Evolutionary conservation across 2,329 filamentous ascomycete species (phyloP), one percentile per base, ranked within the genome.

Genomic region (Fusarium sp.): DNA sequence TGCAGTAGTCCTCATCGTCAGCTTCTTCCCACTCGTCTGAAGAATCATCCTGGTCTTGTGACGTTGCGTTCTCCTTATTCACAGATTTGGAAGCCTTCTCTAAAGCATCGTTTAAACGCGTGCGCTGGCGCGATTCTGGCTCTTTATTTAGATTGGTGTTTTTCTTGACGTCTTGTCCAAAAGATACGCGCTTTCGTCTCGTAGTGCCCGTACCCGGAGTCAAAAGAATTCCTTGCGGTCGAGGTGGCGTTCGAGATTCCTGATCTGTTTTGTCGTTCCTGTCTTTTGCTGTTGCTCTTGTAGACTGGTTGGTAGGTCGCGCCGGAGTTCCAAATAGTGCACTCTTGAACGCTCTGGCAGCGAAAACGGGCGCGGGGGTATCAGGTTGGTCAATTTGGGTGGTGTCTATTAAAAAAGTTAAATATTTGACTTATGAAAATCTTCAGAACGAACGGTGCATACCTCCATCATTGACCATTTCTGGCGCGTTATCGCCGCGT

Each of bases 331-430:
- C 89, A 71, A 91, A 91, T 44, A 91, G 77, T 26, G 87, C 89
- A 70, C 84, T 88, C 71, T 87, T 90, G 74, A 91, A 81, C 8
- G 89, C 89, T 62, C 89, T 85, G 37, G 89, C 89, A 4, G 89
- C 89, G 74, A 91, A 91, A 0, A 91, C 85, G 3, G 89, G 89
- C 0, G 88, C 89, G 9, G 89, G 89, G 18, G 89, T 91, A 70
- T 91, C 89, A 38, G 89, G 88, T 31, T 82, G 82, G 18, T 91
- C 88, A 39, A 86, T 70, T 64, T 85, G 84, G 1, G 83, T 83
- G 5, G 73, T 82, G 44, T 84, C 81, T 83, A 49, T 21, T 15
- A 20, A 16, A 10, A 12, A 23, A 20, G 48, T 53, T 37, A 71
- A 55, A 12, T 11, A 56, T 11, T 24, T 31, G 6, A 24, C 28